Evolutionary conservation across 176 grass and related monocot species (phyloP), one percentile per base, ranked within the genome.

Genomic region (Bromus sterilis): DNA sequence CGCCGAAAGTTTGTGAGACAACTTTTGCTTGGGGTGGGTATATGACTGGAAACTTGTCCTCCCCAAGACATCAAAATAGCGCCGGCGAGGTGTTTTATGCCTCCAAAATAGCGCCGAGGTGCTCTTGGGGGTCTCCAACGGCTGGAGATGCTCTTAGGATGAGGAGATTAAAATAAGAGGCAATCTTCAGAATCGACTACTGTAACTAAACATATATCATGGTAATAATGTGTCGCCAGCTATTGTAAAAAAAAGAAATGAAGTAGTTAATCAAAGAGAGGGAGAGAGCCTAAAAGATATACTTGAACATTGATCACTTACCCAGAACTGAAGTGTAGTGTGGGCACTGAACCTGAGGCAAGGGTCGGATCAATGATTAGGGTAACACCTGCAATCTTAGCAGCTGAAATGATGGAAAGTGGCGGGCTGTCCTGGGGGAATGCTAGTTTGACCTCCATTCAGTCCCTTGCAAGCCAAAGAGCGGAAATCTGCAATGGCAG

Each of bases 361-460:
- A 93, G 92, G 74, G 68, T 86, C 4, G 86, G 77, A 49, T 98
- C 92, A 21, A 80, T 67, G 13, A 90, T 83, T 41, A 98, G 66
- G 31, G 76, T 57, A 51, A 98, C 67, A 46, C 86, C 80, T 48
- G 86, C 86, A 57, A 98, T 74, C 80, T 84, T 94, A n/a, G 92
- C 92, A 43, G 90, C 88, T 21, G 86, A 82, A 16, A 98, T 88
- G 64, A 92, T 87, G 44, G 90, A 82, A 5, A 97, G 86, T 23
- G 94, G 94, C 24, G 90, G 87, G 70, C 35, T 66, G 43, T 97
- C 95, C 34, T 77, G 63, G 37, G 88, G 68, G 78, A 92, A 94
- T 16, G 88, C 85, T 64, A 94, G 76, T 57, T 72, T 70, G 61
- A 55, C 9, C 75, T 89, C 92, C 89, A 90, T 93, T 66, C 55